Evolutionary conservation across 805 yeast species (phyloP).

Genomic region (Ogataea nakhonphanomensis): DNA sequence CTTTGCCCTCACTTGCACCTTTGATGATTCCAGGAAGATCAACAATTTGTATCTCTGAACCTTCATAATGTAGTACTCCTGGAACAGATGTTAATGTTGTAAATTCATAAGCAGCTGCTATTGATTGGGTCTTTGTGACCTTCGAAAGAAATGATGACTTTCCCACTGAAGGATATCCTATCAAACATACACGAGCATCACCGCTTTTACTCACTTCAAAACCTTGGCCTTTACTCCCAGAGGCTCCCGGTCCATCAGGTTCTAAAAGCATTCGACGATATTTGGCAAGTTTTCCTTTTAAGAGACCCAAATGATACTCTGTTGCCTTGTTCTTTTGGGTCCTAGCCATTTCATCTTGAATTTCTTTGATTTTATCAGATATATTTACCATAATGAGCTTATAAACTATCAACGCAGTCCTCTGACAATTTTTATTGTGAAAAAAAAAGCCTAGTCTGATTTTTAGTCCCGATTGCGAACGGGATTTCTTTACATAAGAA

Average conservation of each 20-base stretch:
- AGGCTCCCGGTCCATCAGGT: conserved; percentile 69
- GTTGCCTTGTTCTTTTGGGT: conserved; percentile 98
- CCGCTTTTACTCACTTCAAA: conserved; percentile 95
- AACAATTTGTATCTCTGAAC: conserved; percentile 96
- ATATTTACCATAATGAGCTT: conserved; percentile 30
- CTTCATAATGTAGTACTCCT: conserved; percentile 90
- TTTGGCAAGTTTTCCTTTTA: conserved; percentile 92
- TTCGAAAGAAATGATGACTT: conserved; percentile 86
- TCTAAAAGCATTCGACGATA: conserved; percentile 88
- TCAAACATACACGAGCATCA: conserved; percentile 91
- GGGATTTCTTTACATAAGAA: too few species aligned
- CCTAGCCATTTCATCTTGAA: conserved; percentile 89
- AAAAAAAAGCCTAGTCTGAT: neutral
- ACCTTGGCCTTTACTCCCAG: conserved; percentile 68
- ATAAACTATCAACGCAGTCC: neutral
- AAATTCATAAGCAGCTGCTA: conserved; percentile 92
- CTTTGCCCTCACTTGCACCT: conserved; percentile 96
- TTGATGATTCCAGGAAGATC: conserved; percentile 96
- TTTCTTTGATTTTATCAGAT: conserved; percentile 75
- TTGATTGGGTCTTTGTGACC: conserved; percentile 90
- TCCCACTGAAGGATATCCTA: conserved; percentile 98
- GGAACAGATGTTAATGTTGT: conserved; percentile 97
- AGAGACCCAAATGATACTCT: conserved; percentile 90
- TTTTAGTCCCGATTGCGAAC: too few species aligned
- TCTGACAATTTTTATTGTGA: neutral